phyloP scores from a whole-genome alignment of 2,329 filamentous ascomycete genomes.

The Coleophoma cylindrospora region DNA sequence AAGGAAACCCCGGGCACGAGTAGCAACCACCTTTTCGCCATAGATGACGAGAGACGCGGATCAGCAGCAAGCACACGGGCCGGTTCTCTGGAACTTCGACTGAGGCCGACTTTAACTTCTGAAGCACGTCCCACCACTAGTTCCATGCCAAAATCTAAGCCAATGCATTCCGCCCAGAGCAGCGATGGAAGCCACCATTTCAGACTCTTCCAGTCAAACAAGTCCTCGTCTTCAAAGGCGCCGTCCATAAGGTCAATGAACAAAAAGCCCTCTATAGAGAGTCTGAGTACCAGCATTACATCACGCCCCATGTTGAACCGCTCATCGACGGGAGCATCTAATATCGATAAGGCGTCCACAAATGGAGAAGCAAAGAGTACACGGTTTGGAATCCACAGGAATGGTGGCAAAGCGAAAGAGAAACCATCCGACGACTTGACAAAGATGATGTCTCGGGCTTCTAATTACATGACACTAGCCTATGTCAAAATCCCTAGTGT shows the following conservation, averaged over 20 bases:
- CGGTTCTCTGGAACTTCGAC: conserved; percentile 73
- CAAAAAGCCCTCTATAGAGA: conserved; percentile 26
- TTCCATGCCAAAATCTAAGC: conserved; percentile 14
- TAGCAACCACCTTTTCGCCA: conserved; percentile 16
- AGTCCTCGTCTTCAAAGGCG: conserved; percentile 13
- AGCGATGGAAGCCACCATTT: conserved; percentile 32
- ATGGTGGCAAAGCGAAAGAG: conserved; percentile 46
- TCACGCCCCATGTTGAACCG: conserved; percentile 20
- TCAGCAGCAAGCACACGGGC: conserved; percentile 55
- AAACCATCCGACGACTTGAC: conserved; percentile 82
- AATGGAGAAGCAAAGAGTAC: conserved; percentile 29
- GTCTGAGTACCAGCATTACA: conserved; percentile 17
- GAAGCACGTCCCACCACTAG: conserved; percentile 28
- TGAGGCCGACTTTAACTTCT: conserved; percentile 75
- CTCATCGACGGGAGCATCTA: conserved; percentile 16
- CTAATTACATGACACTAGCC: conserved; percentile 95
- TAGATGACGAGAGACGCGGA: conserved; percentile 37
- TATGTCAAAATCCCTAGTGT: conserved; percentile 95
- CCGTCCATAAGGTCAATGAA: conserved; percentile 15
- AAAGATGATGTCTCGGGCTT: conserved; percentile 93
- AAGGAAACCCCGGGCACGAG: conserved; percentile 20
- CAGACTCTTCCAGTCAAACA: conserved; percentile 35
- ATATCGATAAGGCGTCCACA: conserved; percentile 15
- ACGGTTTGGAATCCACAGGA: conserved; percentile 47
- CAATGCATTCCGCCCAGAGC: conserved; percentile 18